A percentile compares a stretch with the other conserved stretches of the same genome.
Conservation (phyloP, 2,329 filamentous ascomycete genomes). For the Colletotrichum sp. region DNA sequence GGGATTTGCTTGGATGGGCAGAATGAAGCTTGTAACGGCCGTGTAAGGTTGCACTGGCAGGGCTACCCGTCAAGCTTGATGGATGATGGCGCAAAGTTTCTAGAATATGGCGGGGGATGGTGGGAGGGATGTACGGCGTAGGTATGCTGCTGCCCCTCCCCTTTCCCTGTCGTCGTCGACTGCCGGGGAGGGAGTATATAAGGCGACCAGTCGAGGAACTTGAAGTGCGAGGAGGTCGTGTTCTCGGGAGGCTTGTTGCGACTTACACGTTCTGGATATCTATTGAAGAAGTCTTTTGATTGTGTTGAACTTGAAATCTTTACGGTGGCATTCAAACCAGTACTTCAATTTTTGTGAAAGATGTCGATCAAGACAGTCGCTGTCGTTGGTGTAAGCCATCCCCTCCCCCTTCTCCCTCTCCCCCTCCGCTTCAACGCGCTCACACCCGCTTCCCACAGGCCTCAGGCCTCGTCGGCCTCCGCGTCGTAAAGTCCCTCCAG, state of each 20-base stretch:
- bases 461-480: constrained; percentile 9
- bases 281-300: background rate
- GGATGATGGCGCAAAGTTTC: background rate
- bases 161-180: background rate
- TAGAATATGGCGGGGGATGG: background rate
- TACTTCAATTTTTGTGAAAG: background rate
- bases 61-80: background rate
- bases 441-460: background rate
- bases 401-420: accelerated
- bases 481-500: background rate
- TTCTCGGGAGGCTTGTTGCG: background rate
- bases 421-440: background rate
- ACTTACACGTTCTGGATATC: background rate
- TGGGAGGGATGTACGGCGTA: background rate
- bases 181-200: background rate
- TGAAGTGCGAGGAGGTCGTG: background rate
- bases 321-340: background rate
- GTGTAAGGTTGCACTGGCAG: background rate
- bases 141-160: background rate
- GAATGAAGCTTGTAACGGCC: background rate
- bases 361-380: constrained; percentile 16
- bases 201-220: background rate
- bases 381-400: background rate
- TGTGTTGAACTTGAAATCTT: background rate
- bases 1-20: background rate